Percentiles rank a stretch among this genome's conserved stretches.
Conservation (phyloP, 345 rosid genomes). For the Hevea brasiliensis region DNA sequence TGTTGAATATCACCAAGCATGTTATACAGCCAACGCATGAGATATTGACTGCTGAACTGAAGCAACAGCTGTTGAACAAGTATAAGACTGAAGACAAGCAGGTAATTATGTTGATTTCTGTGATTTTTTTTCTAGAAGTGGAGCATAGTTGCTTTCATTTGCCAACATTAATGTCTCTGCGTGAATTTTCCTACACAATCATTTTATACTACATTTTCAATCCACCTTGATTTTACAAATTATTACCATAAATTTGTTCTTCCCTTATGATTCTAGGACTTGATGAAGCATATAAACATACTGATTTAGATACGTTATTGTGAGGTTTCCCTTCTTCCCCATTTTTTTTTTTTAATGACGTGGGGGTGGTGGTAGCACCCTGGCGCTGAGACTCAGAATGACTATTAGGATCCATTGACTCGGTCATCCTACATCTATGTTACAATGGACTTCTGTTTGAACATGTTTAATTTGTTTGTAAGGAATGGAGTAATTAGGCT, state of each 20-base stretch:
- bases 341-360: no score
- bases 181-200: neutral
- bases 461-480: no score
- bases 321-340: no score
- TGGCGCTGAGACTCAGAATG: neutral
- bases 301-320: neutral
- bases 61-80: slow-evolving; percentile 31
- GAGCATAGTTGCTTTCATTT: neutral
- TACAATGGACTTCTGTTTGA: neutral
- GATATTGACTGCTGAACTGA: slow-evolving; percentile 31
- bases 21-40: slow-evolving; percentile 30
- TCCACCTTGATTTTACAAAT: neutral
- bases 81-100: slow-evolving; percentile 35
- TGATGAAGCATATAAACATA: neutral
- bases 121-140: neutral
- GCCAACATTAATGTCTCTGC: neutral
- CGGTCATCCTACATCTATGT: no score
- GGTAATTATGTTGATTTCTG: slow-evolving; percentile 14
- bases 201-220: neutral
- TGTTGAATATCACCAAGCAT: slow-evolving; percentile 38
- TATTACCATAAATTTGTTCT: no score
- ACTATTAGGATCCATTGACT: no score
- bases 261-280: no score
- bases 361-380: no score
- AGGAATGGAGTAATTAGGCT: neutral